These are phyloP conservation scores for Cyberlindnera euphorbiae DNA, from an alignment of 805 yeast genomes.

Conservation along the genomic window DNA sequence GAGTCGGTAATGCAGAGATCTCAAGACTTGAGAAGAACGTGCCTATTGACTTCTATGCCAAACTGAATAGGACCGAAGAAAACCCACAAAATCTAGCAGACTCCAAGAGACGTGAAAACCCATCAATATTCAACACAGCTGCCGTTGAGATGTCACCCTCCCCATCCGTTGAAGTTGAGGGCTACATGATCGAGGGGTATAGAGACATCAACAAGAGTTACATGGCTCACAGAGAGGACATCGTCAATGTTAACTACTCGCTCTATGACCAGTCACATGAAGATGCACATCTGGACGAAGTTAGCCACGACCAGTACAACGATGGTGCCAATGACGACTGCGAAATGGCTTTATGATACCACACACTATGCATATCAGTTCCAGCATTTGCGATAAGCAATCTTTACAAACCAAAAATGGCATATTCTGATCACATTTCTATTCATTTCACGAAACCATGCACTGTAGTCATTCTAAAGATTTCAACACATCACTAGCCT, in stretches of 20 bases:
- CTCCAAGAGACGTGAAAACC: too few relatives aligned
- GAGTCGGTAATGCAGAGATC: constrained; percentile 17
- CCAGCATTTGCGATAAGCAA: too few relatives aligned
- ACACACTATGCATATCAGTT: too few relatives aligned
- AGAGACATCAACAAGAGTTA: constrained; percentile 21
- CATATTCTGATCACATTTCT: too few relatives aligned
- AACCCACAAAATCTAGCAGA: too few relatives aligned
- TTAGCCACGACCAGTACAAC: background rate
- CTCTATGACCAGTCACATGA: constrained; percentile 23
- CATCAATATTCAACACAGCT: background rate
- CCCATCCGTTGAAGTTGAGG: constrained; percentile 23
- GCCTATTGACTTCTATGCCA: constrained; percentile 12
- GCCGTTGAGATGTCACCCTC: constrained; percentile 12
- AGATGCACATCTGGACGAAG: constrained; percentile 18
- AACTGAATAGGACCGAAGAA: background rate
- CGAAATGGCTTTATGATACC: constrained; percentile 18
- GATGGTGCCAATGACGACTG: constrained; percentile 17
- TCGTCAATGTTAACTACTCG: constrained; percentile 23
- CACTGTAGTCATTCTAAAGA: background rate
- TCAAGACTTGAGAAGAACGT: constrained; percentile 18
- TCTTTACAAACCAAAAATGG: too few relatives aligned
- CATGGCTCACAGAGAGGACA: constrained; percentile 21
- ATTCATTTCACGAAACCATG: too few relatives aligned
- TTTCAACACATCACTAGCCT: constrained; percentile 1
- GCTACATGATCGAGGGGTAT: constrained; percentile 27